Conservation (phyloP, 768 basidiomycete species). For the Plicaturopsis crispa region DNA sequence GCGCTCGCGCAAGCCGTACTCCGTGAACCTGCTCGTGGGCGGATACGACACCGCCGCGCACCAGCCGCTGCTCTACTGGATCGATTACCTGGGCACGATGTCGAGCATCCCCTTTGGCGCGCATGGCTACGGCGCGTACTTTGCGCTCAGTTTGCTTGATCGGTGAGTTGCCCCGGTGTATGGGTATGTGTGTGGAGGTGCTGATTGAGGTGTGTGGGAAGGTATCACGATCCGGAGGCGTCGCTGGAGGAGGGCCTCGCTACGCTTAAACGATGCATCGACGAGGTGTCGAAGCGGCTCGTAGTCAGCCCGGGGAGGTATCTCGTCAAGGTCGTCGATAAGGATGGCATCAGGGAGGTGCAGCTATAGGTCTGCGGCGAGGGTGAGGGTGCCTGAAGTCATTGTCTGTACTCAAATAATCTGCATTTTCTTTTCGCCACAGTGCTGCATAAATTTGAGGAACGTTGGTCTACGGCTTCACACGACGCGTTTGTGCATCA, state of each 20-base stretch:
- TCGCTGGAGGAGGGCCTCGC: constrained; percentile 80
- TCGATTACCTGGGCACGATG: constrained; percentile 92
- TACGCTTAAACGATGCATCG: constrained; percentile 77
- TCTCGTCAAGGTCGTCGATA: constrained; percentile 89
- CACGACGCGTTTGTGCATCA: too few species aligned
- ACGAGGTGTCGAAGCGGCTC: constrained; percentile 80
- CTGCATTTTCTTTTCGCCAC: too few species aligned
- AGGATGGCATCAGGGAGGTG: constrained; percentile 79
- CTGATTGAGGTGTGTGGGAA: too few species aligned
- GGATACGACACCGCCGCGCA: constrained; percentile 80
- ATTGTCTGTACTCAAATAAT: too few species aligned
- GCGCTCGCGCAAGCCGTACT: constrained; percentile 80
- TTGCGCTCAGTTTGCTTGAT: constrained; percentile 87
- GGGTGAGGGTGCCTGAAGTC: too few species aligned
- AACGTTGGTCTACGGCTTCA: too few species aligned
- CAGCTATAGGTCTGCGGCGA: too few species aligned
- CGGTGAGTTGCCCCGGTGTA: constrained; percentile 43
- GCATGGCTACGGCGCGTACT: constrained; percentile 93
- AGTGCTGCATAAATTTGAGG: too few species aligned
- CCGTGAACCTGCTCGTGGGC: constrained; percentile 88
- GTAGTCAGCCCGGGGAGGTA: constrained; percentile 76
- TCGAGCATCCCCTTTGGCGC: constrained; percentile 87
- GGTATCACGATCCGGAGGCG: constrained; percentile 89
- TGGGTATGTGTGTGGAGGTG: too few species aligned
- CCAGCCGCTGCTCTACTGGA: constrained; percentile 83